phyloP scores from a whole-genome alignment of 2,329 filamentous ascomycete species.

The Aspergillus udagawae region DNA sequence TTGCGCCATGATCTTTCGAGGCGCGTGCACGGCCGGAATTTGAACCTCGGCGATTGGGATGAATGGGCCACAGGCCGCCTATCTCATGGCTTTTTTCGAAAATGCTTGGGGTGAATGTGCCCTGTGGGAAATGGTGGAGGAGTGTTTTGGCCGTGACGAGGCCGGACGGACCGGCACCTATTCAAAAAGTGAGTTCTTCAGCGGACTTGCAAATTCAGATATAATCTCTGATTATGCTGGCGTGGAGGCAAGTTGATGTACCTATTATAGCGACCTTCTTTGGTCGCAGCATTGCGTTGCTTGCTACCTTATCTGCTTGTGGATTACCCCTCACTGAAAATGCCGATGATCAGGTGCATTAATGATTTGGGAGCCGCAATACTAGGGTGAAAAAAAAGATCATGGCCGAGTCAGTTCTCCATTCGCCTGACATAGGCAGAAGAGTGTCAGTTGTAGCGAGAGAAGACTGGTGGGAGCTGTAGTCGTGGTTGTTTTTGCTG shows the following conservation, averaged over 20 bases:
- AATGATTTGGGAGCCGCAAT: neutral
- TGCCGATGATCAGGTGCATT: neutral
- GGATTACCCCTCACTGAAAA: neutral
- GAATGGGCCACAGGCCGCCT: constrained; percentile 72
- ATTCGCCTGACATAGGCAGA: neutral
- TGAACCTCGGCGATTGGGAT: constrained; percentile 33
- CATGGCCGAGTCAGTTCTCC: neutral
- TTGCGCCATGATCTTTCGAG: neutral
- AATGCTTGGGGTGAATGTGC: constrained; percentile 62
- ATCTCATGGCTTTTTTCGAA: constrained; percentile 64
- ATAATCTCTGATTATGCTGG: neutral
- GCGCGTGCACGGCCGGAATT: neutral
- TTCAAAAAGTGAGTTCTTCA: neutral
- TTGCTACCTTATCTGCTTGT: neutral
- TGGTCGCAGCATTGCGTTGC: constrained; percentile 15
- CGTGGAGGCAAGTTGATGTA: constrained; percentile 17
- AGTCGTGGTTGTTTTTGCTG: neutral
- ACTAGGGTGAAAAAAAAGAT: neutral
- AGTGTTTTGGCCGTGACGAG: constrained; percentile 70
- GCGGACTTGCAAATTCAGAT: neutral
- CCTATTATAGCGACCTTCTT: constrained; percentile 54
- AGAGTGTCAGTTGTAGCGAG: neutral
- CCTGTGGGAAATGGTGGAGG: constrained; percentile 53
- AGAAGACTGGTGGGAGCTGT: neutral
- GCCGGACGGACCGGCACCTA: constrained; percentile 66